Base-by-base conservation (phyloP, 2,329 filamentous ascomycete species). In the Lachnellula hyalina region DNA sequence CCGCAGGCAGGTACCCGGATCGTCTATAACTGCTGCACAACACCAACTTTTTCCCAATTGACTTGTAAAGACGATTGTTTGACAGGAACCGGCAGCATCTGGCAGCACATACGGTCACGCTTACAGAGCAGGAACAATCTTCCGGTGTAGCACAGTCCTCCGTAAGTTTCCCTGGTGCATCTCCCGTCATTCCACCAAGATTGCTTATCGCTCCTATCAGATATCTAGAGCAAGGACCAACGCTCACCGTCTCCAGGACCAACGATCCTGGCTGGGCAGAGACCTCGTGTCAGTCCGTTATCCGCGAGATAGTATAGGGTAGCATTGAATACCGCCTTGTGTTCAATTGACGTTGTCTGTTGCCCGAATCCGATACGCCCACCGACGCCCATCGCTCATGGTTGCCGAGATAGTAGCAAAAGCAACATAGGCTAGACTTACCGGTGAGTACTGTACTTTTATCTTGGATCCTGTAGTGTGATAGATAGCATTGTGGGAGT, bases 181-280 rank as follows among this genome's bases (percentile, higher is more conserved):
- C 35, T 53, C n/a, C 42, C 41, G 49, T 28, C 55, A 57, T 60
- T 59, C 52, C 49, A 53, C 56, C 47, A 44, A 40, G 38, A 32
- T 40, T 51, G 25, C 59, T 59, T 63, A 61, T 61, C 61, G 57
- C 55, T 56, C 61, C 59, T 61, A 62, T 63, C 58, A 63, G 42
- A 52, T 49, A 47, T 44, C 52, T 28, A 34, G 25, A 51, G 38
- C 51, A 53, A 61, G 47, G 56, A 55, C 45, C 23, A 23, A 19
- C 36, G 21, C 54, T 63, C 56, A 63, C 60, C 52, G 57, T 55
- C 45, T 45, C 21, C 14, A 19, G 8, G 19, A 12, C 17, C 15
- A 35, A n/a, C 17, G n/a, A 45, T 5, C 41, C 41, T 19, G 8
- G 38, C 17, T 36, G 17, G 52, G 50, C 45, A 28, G 49, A 40